Evolutionary conservation across 2,329 filamentous ascomycete genomes (phyloP), one percentile per base, ranked within the genome.

Genomic region (Phialocephala subalpina): DNA sequence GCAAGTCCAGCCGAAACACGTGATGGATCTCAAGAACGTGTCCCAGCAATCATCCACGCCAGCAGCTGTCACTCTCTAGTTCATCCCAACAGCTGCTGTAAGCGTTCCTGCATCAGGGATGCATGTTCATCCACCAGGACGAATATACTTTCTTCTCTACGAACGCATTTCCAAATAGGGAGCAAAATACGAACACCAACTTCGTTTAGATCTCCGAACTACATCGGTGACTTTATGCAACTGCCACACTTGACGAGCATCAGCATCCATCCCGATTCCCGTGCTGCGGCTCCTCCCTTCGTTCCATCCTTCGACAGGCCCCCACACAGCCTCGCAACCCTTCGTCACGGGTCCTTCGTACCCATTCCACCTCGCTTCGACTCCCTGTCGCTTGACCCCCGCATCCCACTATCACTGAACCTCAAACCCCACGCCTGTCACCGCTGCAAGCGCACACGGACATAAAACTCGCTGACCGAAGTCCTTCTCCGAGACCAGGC

Each of bases 251-350:
- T 22, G 29, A 49, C 45, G 11, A 49, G 11, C 20, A 22, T 16
- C 45, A 11, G 7, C 11, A 49, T 18, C n/a, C n/a, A 9, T 20
- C 18, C 40, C 20, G 11, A 25, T 9, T 11, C 47, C n/a, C 9
- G 11, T 53, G 49, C 49, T 53, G 49, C 49, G 49, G 49, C 49
- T 53, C 27, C 45, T 18, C 47, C 27, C 47, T 12, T 52, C 47
- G 20, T 14, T 52, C 49, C 49, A 53, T 53, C 49, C 49, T 53
- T 33, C 14, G 8, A n/a, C 49, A 53, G 22, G 49, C 49, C n/a
- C 9, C 45, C 45, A 49, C 45, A 49, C 25, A 33, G 49, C 25
- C 49, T 29, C 49, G 49, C 49, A 29, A 3, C 25, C 49, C 49
- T 27, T 29, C 25, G 25, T 53, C 49, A 53, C 49, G 49, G 18